Base-by-base conservation (phyloP, 2,329 filamentous ascomycete genomes). In the Colletotrichum tropicale region DNA sequence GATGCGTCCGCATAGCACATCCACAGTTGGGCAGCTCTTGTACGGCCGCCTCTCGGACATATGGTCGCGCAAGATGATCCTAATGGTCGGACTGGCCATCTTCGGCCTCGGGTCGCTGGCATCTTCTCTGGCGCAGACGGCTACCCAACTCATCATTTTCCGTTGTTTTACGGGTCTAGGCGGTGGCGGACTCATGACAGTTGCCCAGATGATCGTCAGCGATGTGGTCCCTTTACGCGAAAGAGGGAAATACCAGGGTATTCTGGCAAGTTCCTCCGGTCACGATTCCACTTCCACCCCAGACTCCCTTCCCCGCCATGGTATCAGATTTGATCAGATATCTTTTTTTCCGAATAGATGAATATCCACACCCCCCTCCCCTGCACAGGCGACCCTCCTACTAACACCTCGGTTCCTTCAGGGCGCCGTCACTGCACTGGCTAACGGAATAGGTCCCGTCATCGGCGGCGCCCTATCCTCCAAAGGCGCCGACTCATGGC, bases 381-480 rank as follows among this genome's bases (percentile, higher is more conserved):
- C n/a, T 52, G 43, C 43, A 52, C 43, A 5, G 4, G 4, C n/a
- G 12, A 13, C 43, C 43, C 43, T 21, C 43, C 38, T 13, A 21
- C 43, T 52, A 52, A 52, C 43, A 52, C 43, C 43, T 52, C 43
- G n/a, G n/a, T 24, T 52, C 43, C 43, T 21, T 52, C 12, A 84
- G 85, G 85, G 89, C 3, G 86, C 88, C 1, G 88, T 90, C 1
- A 88, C 89, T 3, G 89, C 88, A 3, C 80, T 91, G 24, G 86
- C 88, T 0, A 90, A 91, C 73, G 89, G 88, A 5, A 88, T 91
- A 28, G 89, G 89, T 0, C 89, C 89, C 0, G 85, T 91, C 7
- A 86, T 91, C 15, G 89, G 89, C 7, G 89, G 89, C 67, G 85
- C 88, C 0, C 80, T 91, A 3, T 86, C 88, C 1, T 87, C 87